These are phyloP conservation scores for Avicennia marina DNA, from an alignment of 257 asterid genomes.

Conservation along the genomic window DNA sequence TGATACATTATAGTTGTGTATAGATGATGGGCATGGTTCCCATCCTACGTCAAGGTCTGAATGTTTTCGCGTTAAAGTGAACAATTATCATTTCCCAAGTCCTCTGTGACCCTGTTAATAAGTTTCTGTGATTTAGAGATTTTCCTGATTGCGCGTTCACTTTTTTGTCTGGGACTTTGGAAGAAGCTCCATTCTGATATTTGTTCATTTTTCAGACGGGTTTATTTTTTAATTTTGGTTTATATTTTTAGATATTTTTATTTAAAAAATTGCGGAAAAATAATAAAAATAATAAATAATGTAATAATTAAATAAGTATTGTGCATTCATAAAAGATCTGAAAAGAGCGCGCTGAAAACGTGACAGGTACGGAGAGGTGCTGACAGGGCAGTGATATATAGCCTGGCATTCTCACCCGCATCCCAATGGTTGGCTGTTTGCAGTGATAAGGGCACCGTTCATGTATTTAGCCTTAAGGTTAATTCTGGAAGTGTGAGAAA, in stretches of 20 bases:
- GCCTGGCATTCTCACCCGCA: slow-evolving; percentile 63
- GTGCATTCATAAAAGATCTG: neutral
- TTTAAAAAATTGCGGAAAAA: neutral
- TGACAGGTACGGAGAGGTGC: slow-evolving; percentile 76
- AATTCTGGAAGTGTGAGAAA: slow-evolving; percentile 32
- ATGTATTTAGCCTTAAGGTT: slow-evolving; percentile 55
- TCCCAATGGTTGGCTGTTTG: slow-evolving; percentile 73
- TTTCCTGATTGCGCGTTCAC: slow-evolving; percentile 7
- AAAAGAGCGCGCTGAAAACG: neutral
- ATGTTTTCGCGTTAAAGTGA: neutral
- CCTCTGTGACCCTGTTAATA: no score
- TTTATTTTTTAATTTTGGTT: slow-evolving; percentile 54
- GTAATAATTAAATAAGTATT: no score
- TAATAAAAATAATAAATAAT: neutral
- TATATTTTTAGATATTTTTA: neutral
- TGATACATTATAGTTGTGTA: neutral
- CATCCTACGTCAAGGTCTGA: no score
- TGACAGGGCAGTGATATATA: slow-evolving; percentile 70
- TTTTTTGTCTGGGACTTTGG: slow-evolving; percentile 44
- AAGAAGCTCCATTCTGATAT: slow-evolving; percentile 50
- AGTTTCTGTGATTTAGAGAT: neutral
- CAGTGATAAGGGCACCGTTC: slow-evolving; percentile 77
- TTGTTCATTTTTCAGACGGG: slow-evolving; percentile 63
- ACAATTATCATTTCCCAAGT: neutral
- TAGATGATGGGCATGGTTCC: no score